Evolutionary conservation across 345 rosid genomes (phyloP), one percentile per base, ranked within the genome.

Genomic region (Euphorbia pulcherrima): DNA sequence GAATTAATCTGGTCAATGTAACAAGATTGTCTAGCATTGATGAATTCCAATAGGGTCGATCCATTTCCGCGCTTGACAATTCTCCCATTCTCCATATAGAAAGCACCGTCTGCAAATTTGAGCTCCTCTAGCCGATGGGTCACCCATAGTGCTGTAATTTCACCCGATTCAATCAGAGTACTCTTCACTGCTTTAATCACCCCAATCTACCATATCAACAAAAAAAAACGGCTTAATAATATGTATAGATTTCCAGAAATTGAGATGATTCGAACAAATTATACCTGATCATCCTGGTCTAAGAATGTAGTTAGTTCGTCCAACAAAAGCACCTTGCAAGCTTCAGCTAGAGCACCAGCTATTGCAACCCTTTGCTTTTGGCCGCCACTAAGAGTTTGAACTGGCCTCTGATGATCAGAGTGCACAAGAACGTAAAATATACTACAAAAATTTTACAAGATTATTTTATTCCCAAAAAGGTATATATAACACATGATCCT

Each of bases 311-410:
- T 90, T 69, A 93, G 97, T 85, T 93, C 98, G 75, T 93, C 96
- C 74, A 93, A 73, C 65, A 90, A 75, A 46, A 90, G 77, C 61
- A 90, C 96, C 75, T 85, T 89, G 81, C 95, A 89, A 54, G 92
- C 86, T 86, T 93, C 97, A 70, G 98, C 98, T 55, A 93, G 80
- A 80, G 98, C 97, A 66, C 98, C 95, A 1, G 97, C 97, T 69
- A 93, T 90, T 30, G 97, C 97, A 8, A 90, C 90, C 80, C 96
- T 83, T 80, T 93, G 96, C 77, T 93, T 93, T 77, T 93, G 97
- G 76, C 97, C 98, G 59, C 98, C 98, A 67, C 97, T 93, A 7
- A 93, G 90, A 62, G 97, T 93, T 82, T 90, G 97, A 80, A 93
- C 85, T 14, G 96, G 91, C 80, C 97, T 89, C 97, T 93, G 81